These are phyloP conservation scores for Corchorus capsularis DNA, from an alignment of 345 rosid genomes.

Conservation along the genomic window DNA sequence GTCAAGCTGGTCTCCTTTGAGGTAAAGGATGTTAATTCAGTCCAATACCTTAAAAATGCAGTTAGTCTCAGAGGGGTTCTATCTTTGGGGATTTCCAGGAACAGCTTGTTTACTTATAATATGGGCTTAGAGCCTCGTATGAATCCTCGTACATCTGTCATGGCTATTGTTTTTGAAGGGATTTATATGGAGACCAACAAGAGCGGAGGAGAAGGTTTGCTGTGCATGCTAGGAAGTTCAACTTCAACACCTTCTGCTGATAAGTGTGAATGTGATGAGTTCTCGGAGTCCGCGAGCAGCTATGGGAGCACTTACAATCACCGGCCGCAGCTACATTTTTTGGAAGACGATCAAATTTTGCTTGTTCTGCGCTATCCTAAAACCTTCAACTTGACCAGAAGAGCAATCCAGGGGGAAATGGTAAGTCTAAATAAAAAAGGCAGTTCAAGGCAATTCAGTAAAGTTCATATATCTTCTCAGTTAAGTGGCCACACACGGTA, in stretches of 20 bases:
- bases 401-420: slow-evolving; percentile 14
- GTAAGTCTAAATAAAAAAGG: slow-evolving; percentile 1
- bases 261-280: not conserved
- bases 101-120: too few relatives aligned
- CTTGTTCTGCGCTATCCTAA: slow-evolving; percentile 15
- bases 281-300: not conserved
- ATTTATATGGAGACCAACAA: not conserved
- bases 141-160: slow-evolving; percentile 9
- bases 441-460: not conserved
- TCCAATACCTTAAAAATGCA: slow-evolving; percentile 4
- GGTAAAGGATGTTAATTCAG: not conserved
- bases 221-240: slow-evolving; percentile 15
- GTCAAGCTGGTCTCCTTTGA: slow-evolving; percentile 3
- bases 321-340: not conserved
- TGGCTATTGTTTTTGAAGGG: slow-evolving; percentile 4
- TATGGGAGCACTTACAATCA: not conserved
- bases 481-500: not conserved
- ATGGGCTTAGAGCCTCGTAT: not conserved
- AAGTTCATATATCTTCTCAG: slow-evolving; percentile 6
- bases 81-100: not conserved
- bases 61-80: slow-evolving; percentile 12
- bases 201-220: not conserved
- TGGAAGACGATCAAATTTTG: slow-evolving; percentile 15
- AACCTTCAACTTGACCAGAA: slow-evolving; percentile 4
- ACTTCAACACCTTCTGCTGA: not conserved